These are phyloP conservation scores for Cercospora beticola DNA, from an alignment of 2,329 filamentous ascomycete genomes.

Conservation along the genomic window DNA sequence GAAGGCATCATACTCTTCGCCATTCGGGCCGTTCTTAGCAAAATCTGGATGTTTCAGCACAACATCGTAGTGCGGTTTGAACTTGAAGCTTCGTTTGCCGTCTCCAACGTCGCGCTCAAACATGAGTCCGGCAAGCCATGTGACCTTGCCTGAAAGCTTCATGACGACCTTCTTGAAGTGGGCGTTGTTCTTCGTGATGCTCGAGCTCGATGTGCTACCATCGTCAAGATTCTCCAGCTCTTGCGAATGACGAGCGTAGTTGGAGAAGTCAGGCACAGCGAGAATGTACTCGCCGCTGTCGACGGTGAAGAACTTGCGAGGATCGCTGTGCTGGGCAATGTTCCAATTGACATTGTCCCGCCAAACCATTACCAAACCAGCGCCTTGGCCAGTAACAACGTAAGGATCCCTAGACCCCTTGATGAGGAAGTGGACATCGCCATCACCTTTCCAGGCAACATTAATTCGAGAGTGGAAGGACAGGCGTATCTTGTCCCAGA, in stretches of 20 bases:
- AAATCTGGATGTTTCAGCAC: constrained; percentile 77
- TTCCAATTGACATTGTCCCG: constrained; percentile 88
- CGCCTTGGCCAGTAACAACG: constrained; percentile 84
- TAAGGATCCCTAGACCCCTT: constrained; percentile 92
- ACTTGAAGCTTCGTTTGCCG: constrained; percentile 76
- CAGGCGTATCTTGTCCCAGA: constrained; percentile 97
- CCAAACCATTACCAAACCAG: constrained; percentile 98
- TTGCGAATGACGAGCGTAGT: constrained; percentile 70
- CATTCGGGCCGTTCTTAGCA: constrained; percentile 57
- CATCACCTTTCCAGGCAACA: constrained; percentile 90
- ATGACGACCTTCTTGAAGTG: constrained; percentile 97
- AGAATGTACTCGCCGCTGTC: constrained; percentile 94
- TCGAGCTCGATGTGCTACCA: constrained; percentile 60
- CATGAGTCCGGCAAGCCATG: constrained; percentile 85
- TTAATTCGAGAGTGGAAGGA: constrained; percentile 90
- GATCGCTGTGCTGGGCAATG: constrained; percentile 80
- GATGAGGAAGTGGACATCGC: constrained; percentile 88
- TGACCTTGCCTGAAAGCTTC: constrained; percentile 95
- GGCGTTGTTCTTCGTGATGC: constrained; percentile 69
- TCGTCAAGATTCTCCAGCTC: constrained; percentile 52
- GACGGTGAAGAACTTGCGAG: constrained; percentile 90
- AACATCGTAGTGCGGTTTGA: constrained; percentile 89
- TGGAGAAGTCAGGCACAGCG: constrained; percentile 89
- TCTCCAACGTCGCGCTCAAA: constrained; percentile 81
- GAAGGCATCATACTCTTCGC: constrained; percentile 79